A percentile compares a stretch with the other conserved stretches of the same genome.
These are phyloP conservation scores for Eucalyptus decipiens DNA, from an alignment of 345 rosid species.

Conservation along the genomic window DNA sequence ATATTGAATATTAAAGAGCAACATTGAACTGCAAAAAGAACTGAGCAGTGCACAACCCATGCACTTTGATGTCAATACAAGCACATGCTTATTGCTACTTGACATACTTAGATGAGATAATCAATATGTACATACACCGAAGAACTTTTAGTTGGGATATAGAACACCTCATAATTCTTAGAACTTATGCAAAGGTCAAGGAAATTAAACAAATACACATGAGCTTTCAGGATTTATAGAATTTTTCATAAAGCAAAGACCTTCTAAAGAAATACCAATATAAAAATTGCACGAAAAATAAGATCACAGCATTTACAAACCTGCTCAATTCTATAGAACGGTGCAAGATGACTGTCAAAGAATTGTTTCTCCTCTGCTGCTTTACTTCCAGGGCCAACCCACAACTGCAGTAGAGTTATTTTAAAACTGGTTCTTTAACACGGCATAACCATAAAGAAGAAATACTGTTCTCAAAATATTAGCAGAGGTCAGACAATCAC, in stretches of 20 bases:
- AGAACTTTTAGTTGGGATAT: neutral
- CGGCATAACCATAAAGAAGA: neutral
- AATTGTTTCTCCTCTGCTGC: constrained; percentile 89
- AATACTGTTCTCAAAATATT: neutral
- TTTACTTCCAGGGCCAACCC: constrained; percentile 91
- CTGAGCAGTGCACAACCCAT: neutral
- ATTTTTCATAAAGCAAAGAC: neutral
- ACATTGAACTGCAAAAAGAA: neutral
- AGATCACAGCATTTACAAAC: constrained; percentile 14
- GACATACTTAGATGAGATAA: neutral
- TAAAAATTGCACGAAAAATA: neutral
- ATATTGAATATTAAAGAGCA: neutral
- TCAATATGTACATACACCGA: neutral
- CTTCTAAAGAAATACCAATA: neutral
- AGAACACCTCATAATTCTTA: neutral
- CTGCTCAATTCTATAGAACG: constrained; percentile 99
- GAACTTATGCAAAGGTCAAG: neutral
- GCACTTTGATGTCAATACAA: neutral
- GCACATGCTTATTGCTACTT: neutral
- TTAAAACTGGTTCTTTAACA: neutral
- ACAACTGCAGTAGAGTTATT: constrained; percentile 41
- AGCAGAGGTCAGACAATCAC: neutral
- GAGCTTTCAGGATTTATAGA: neutral
- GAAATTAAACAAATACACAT: neutral
- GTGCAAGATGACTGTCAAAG: constrained; percentile 89